Percentiles rank a stretch among this genome's conserved stretches.
Conservation (phyloP, 1,284 basidiomycete genomes). For the Malassezia vespertilionis region DNA sequence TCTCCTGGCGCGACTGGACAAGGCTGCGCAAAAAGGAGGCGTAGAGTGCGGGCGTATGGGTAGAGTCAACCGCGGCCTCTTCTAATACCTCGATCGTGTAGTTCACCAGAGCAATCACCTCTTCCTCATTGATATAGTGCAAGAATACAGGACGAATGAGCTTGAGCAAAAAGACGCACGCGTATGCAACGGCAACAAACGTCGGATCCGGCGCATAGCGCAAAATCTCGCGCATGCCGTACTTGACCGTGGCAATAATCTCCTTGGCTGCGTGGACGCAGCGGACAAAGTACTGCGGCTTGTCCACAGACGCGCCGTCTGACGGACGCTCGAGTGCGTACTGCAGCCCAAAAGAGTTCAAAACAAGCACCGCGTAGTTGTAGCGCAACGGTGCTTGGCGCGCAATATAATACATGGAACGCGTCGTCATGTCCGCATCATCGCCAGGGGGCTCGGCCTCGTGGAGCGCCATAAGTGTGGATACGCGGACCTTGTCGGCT, state of each 20-base stretch:
- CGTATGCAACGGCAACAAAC: constrained; percentile 81
- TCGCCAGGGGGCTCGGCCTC: constrained; percentile 19
- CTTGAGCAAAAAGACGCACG: constrained; percentile 56
- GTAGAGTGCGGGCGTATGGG: constrained; percentile 41
- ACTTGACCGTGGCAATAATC: constrained; percentile 28
- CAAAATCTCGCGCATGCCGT: constrained; percentile 51
- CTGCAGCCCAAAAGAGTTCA: constrained; percentile 90
- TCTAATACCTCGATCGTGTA: constrained; percentile 60
- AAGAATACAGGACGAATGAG: constrained; percentile 70
- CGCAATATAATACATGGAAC: constrained; percentile 33
- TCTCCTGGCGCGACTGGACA: constrained; percentile 32
- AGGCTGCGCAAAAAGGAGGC: constrained; percentile 35
- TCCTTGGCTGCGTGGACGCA: constrained; percentile 40
- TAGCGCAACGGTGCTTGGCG: constrained; percentile 36
- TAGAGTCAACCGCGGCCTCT: constrained; percentile 36
- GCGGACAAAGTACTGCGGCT: constrained; percentile 44
- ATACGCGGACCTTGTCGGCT: constrained; percentile 9
- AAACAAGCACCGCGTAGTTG: constrained; percentile 44
- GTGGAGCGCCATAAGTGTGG: constrained; percentile 13
- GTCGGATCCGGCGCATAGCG: constrained; percentile 80
- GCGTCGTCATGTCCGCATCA: constrained; percentile 32
- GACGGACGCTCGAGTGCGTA: constrained; percentile 62
- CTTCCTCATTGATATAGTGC: constrained; percentile 56
- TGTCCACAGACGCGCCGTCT: constrained; percentile 32
- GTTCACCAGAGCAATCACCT: constrained; percentile 62